Evolutionary conservation across 768 basidiomycete genomes (phyloP), one percentile per base, ranked within the genome.

Genomic region (Trametopsis cervina): DNA sequence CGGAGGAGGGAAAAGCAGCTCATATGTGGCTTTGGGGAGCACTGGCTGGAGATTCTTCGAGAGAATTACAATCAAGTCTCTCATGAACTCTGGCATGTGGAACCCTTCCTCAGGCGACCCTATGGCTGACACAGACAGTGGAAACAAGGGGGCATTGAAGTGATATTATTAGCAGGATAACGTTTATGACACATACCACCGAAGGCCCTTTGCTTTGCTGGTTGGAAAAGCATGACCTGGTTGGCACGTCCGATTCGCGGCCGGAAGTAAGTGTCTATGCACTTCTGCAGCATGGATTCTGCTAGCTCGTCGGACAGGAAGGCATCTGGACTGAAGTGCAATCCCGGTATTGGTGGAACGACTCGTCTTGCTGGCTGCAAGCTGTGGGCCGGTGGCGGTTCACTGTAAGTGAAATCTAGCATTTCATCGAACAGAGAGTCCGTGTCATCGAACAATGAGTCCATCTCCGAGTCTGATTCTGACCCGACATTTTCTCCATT

Each of bases 151-250:
- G 29, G 29, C 15, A 15, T 15, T 15, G 29, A 7, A 7, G 29
- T 9, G 9, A 47, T 29, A 37, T 18, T 22, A n/a, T n/a, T n/a
- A n/a, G n/a, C n/a, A 9, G 12, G 9, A 21, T 20, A 22, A 22
- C 12, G 36, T 47, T 23, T 12, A 4, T 10, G 40, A 18, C 40
- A 40, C 6, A n/a, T 33, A 33, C 29, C 29, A 33, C 29, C 29
- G 7, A 27, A 27, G 15, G 6, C 12, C 47, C 21, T 12, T 23
- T 9, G 17, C 15, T 38, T 10, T 41, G 44, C 60, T 33, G 82
- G 76, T 38, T 81, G 81, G 58, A 95, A 95, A 15, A 95, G 74
- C 91, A 94, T 93, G 44, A 85, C 76, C 63, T 94, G 91, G 59
- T 95, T 89, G 40, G 78, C 69, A 37, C 66, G 54, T 21, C 64